phyloP scores from a whole-genome alignment of 2,329 filamentous ascomycete species.

The Teratosphaeriaceae sp. region DNA sequence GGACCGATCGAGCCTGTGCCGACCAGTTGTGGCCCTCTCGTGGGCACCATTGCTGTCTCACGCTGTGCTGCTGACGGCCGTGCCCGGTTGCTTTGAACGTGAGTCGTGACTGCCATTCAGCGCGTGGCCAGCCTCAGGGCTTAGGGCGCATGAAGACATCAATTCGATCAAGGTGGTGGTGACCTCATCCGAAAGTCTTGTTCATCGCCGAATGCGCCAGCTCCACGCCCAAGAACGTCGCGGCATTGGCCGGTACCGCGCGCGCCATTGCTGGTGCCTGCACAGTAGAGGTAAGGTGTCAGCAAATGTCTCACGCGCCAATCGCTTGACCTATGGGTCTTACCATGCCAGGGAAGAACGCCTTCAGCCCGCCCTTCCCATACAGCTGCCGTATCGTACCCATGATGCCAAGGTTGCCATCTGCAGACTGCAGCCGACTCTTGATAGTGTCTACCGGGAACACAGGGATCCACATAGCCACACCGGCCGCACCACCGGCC shows the following conservation, averaged over 20 bases:
- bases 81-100: no score
- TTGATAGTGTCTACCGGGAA: constrained; percentile 98
- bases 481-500: constrained; percentile 82
- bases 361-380: constrained; percentile 70
- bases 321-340: neutral
- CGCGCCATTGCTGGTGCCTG: constrained; percentile 71
- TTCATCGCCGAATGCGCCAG: constrained; percentile 77
- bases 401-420: constrained; percentile 73
- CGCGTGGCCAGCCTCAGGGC: neutral
- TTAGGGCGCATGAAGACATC: neutral
- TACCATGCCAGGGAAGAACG: constrained; percentile 96
- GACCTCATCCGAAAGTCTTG: constrained; percentile 61
- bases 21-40: no score
- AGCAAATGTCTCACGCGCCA: neutral
- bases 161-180: no score
- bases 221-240: constrained; percentile 85
- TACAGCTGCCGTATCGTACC: constrained; percentile 81
- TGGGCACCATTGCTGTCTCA: no score
- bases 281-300: neutral
- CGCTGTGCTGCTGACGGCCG: no score
- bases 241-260: constrained; percentile 92
- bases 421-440: constrained; percentile 83
- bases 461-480: constrained; percentile 99
- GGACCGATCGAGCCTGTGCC: no score
- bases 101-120: neutral